These are phyloP conservation scores for Mortierella sp. DNA, from an alignment of 371 early-diverging fungal genomes.

Conservation along the genomic window DNA sequence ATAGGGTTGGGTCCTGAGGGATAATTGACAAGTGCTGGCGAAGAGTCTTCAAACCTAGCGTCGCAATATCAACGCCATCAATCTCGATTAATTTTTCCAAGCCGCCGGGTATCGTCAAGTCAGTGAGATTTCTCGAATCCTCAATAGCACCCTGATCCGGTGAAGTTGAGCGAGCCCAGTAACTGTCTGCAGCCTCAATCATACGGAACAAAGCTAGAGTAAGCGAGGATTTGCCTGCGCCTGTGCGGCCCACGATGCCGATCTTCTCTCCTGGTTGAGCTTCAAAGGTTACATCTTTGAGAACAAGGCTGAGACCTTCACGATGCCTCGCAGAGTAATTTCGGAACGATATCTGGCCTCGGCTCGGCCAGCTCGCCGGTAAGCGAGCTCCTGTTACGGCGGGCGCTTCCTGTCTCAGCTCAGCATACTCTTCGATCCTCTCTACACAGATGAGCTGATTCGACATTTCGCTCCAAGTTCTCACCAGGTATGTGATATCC, in stretches of 20 bases:
- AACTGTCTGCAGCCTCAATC: slow-evolving; percentile 36
- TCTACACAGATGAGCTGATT: slow-evolving; percentile 87
- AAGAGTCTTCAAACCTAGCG: slow-evolving; percentile 83
- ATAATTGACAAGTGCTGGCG: slow-evolving; percentile 87
- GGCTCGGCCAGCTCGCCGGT: slow-evolving; percentile 75
- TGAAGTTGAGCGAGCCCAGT: slow-evolving; percentile 20
- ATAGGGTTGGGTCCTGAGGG: slow-evolving; percentile 95
- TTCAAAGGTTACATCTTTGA: slow-evolving; percentile 66
- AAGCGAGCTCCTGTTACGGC: slow-evolving; percentile 31
- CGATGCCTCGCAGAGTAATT: slow-evolving; percentile 51
- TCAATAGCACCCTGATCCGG: background rate
- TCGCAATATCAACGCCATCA: slow-evolving; percentile 87
- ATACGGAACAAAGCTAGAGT: slow-evolving; percentile 38
- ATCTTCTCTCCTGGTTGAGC: slow-evolving; percentile 69
- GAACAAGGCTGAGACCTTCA: slow-evolving; percentile 57
- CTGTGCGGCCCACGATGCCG: slow-evolving; percentile 72
- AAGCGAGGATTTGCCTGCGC: slow-evolving; percentile 42
- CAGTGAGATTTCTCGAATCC: background rate
- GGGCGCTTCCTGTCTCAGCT: slow-evolving; percentile 69
- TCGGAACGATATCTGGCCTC: slow-evolving; percentile 71
- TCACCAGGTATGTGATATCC: slow-evolving; percentile 79
- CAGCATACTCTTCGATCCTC: slow-evolving; percentile 65
- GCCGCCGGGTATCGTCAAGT: slow-evolving; percentile 41
- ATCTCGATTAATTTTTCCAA: slow-evolving; percentile 71
- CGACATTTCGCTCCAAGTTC: slow-evolving; percentile 68